Percentiles rank a stretch among this genome's conserved stretches.
Conservation (phyloP, 2,329 filamentous ascomycete species). For the Gnomoniopsis sp. region DNA sequence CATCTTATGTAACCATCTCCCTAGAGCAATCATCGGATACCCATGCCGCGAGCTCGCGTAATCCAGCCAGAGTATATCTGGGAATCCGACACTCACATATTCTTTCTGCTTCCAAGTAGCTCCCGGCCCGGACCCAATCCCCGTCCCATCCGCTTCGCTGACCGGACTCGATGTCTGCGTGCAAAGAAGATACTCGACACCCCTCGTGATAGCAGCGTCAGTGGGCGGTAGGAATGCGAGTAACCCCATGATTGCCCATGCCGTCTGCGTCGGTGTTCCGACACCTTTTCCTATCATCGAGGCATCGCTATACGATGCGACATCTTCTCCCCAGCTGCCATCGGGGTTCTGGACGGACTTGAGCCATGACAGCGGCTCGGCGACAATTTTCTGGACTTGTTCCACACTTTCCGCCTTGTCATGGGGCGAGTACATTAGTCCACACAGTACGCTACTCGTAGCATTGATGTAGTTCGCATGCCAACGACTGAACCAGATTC, state of each 20-base stretch:
- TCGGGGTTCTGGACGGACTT: constrained; percentile 25
- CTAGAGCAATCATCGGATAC: constrained; percentile 1
- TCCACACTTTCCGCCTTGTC: neutral
- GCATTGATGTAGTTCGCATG: constrained; percentile 32
- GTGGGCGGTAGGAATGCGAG: constrained; percentile 10
- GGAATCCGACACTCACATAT: constrained; percentile 2
- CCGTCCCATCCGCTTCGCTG: no score
- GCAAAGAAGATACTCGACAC: neutral
- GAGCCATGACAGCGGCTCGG: constrained; percentile 22
- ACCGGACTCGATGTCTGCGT: neutral
- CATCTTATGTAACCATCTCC: neutral
- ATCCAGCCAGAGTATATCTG: neutral
- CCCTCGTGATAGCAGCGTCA: neutral
- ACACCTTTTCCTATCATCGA: constrained; percentile 13
- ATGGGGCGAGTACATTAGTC: constrained; percentile 22
- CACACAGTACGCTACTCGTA: constrained; percentile 29
- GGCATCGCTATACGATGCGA: constrained; percentile 22
- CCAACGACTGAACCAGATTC: constrained; percentile 32
- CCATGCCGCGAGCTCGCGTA: constrained; percentile 1
- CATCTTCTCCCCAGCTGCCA: constrained; percentile 30
- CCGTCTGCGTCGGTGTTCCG: constrained; percentile 30
- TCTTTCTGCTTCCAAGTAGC: no score
- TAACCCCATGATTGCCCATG: constrained; percentile 30
- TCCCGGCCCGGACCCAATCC: no score
- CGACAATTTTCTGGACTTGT: constrained; percentile 5